A percentile compares a stretch with the other conserved stretches of the same genome.
phyloP scores from a whole-genome alignment of 2,329 filamentous ascomycete species.

The Dothideomycetes sp. region DNA sequence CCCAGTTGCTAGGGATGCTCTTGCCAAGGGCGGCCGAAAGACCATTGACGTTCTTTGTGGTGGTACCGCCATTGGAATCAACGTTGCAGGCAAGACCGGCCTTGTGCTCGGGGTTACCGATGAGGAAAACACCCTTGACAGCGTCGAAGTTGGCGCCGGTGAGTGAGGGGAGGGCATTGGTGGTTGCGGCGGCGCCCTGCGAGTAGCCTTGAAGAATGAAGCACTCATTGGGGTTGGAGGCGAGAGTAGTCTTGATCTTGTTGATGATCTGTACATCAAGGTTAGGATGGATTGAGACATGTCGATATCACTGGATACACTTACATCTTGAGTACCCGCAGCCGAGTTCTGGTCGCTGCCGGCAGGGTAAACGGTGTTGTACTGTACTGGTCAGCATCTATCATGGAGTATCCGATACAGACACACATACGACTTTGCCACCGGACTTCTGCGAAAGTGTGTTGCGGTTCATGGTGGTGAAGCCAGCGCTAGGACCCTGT shows the following conservation, averaged over 20 bases:
- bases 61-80: conserved; percentile 26
- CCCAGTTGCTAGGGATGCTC: conserved; percentile 25
- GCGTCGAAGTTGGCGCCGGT: conserved; percentile 27
- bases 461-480: conserved; percentile 27
- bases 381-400: no score
- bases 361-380: conserved; percentile 29
- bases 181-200: conserved; percentile 29
- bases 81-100: conserved; percentile 27
- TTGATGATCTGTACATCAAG: conserved; percentile 26
- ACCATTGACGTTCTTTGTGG: conserved; percentile 25
- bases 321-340: conserved; percentile 22
- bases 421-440: no score
- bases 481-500: conserved; percentile 20
- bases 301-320: no score
- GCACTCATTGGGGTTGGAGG: conserved; percentile 22
- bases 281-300: not conserved
- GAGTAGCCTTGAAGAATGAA: conserved; percentile 31
- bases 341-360: conserved; percentile 21
- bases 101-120: conserved; percentile 28
- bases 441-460: conserved; percentile 22
- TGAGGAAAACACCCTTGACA: conserved; percentile 30
- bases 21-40: conserved; percentile 14
- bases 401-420: no score
- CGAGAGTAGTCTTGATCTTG: conserved; percentile 22
- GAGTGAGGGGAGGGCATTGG: conserved; percentile 24